These are phyloP conservation scores for Phytophthora quininea DNA, from an alignment of 352 stramenopile genomes.

Conservation along the genomic window DNA sequence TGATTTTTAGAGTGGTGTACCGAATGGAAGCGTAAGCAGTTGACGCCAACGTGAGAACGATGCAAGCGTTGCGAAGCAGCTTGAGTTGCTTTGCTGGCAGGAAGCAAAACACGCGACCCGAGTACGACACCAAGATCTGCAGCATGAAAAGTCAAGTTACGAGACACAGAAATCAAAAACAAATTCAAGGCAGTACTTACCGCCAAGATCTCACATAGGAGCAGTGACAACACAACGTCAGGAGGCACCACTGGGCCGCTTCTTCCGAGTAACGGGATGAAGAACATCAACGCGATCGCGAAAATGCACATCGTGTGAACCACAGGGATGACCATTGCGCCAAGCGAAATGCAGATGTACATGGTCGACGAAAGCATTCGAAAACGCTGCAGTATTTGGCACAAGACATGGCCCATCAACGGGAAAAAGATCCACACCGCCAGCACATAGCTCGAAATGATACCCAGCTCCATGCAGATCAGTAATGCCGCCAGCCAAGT, in stretches of 20 bases:
- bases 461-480: slow-evolving; percentile 39
- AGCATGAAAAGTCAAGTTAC: slow-evolving; percentile 12
- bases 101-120: slow-evolving; percentile 77
- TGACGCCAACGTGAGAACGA: slow-evolving; percentile 40
- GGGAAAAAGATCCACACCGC: slow-evolving; percentile 74
- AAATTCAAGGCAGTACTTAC: slow-evolving; percentile 29
- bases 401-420: slow-evolving; percentile 52
- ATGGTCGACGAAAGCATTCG: slow-evolving; percentile 40
- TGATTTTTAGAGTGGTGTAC: slow-evolving; percentile 27
- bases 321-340: slow-evolving; percentile 57
- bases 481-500: slow-evolving; percentile 49
- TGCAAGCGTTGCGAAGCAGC: slow-evolving; percentile 42
- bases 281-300: slow-evolving; percentile 70
- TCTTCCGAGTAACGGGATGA: slow-evolving; percentile 75
- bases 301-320: slow-evolving; percentile 65
- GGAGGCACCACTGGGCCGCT: slow-evolving; percentile 58
- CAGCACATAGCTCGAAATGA: slow-evolving; percentile 68
- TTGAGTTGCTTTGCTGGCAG: slow-evolving; percentile 49
- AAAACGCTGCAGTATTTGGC: slow-evolving; percentile 43
- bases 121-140: slow-evolving; percentile 60
- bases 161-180: not conserved
- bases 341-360: slow-evolving; percentile 61
- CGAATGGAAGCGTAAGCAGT: slow-evolving; percentile 56
- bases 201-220: slow-evolving; percentile 58
- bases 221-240: slow-evolving; percentile 55